Percentiles rank a stretch among this genome's conserved stretches.
Conservation (phyloP, 2,329 filamentous ascomycete species). For the Chlorencoelia australis region DNA sequence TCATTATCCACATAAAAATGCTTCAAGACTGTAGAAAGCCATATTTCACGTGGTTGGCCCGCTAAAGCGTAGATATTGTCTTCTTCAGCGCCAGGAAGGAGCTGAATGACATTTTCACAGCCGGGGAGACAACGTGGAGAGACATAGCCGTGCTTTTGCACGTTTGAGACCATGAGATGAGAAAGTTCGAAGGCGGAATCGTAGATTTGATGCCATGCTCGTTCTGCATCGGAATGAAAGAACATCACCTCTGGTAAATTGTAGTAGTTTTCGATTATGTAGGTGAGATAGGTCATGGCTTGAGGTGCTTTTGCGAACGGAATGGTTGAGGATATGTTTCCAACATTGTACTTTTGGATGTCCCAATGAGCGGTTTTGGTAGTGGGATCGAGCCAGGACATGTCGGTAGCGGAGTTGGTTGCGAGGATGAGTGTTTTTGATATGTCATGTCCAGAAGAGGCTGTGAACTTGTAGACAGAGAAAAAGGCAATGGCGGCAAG, state of each 20-base stretch:
- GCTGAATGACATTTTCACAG: conserved; percentile 33
- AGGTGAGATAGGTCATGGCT: conserved; percentile 43
- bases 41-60: conserved; percentile 30
- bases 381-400: conserved; percentile 24
- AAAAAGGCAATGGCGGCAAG: conserved; percentile 6
- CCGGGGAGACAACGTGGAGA: conserved; percentile 44
- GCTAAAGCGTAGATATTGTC: conserved; percentile 38
- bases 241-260: conserved; percentile 46
- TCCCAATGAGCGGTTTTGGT: conserved; percentile 6
- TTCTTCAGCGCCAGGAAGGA: conserved; percentile 40
- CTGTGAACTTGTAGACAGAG: conserved; percentile 1
- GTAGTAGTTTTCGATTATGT: conserved; percentile 47
- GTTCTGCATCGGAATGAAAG: conserved; percentile 51
- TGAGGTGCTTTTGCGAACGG: conserved; percentile 40
- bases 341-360: conserved; percentile 34
- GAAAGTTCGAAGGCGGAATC: conserved; percentile 27
- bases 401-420: conserved; percentile 29
- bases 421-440: conserved; percentile 36
- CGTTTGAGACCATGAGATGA: conserved; percentile 27
- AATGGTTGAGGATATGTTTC: conserved; percentile 6
- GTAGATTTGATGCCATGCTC: conserved; percentile 30
- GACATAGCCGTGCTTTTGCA: conserved; percentile 41
- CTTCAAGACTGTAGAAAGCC: conserved; percentile 33
- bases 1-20: conserved; percentile 30
- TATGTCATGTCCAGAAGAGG: conserved; percentile 4